Evolutionary conservation across 176 grass and related monocot species (phyloP), one percentile per base, ranked within the genome.

Genomic region (Bonia amplexicaulis): DNA sequence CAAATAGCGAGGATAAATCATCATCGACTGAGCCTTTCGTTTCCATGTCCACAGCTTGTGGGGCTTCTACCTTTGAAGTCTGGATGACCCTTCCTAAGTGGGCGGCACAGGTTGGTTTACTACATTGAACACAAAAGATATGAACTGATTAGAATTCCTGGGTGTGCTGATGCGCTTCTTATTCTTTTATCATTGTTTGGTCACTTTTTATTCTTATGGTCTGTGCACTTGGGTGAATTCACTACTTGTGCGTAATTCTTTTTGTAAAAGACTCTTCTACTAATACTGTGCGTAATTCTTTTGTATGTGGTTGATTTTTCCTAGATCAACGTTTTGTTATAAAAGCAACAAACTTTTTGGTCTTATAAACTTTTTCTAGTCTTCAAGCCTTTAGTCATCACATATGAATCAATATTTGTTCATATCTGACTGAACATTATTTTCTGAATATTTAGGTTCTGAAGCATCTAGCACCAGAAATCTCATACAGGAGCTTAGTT

Each of bases 51-150:
- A 87, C 88, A 66, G 96, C 96, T 75, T 96, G 91, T 83, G 93
- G 96, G 45, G 83, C 87, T 62, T 87, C 96, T 61, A 92, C 86
- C 17, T 92, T 99, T 63, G 91, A 96, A 96, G 91, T 99, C 77
- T 92, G 96, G 76, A 94, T 99, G 91, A 91, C 87, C 77, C 88
- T 99, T 76, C 96, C 96, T 83, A 90, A 91, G 78, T 99, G 96
- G 96, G 96, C 96, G 78, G 78, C 85, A 42, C 96, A 99, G 96
- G 96, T 99, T 85, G 6, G 62, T 83, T 73, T 78, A 62, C 11
- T 76, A 67, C 55, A 44, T 53, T 82, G 46, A 57, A 85, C 33
- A 60, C 29, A 81, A 39, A 58, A 81, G 45, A 52, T 82, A 29
- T 85, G 20, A 27, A 53, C 40, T 70, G 26, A 40, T 84, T 78